These are phyloP conservation scores for Diaporthe velutina DNA, from an alignment of 2,329 filamentous ascomycete genomes.

Conservation along the genomic window DNA sequence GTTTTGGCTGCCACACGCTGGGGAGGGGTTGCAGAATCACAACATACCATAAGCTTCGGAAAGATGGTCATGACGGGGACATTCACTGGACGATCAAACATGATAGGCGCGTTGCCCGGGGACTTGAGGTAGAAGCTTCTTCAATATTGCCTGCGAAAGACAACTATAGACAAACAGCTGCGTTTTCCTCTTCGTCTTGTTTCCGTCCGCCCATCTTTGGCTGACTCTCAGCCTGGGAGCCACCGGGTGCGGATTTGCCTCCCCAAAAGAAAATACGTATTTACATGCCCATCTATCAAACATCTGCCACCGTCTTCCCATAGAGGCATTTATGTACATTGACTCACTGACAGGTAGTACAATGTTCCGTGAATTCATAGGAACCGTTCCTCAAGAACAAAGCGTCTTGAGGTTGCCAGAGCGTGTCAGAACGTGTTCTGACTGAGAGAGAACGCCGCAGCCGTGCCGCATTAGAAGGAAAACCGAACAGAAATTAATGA, in stretches of 20 bases:
- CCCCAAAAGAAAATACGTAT: conserved; percentile 30
- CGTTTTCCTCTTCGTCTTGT: conserved; percentile 7
- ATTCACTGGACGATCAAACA: background rate
- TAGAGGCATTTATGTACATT: conserved; percentile 36
- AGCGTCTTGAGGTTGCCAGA: conserved; percentile 10
- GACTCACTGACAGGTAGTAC: conserved; percentile 34
- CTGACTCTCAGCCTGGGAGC: background rate
- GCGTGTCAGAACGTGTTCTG: background rate
- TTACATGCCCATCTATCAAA: conserved; percentile 34
- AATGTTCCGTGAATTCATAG: conserved; percentile 32
- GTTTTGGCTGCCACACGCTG: background rate
- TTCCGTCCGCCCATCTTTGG: background rate
- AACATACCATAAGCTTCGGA: background rate
- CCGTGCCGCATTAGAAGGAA: conserved; percentile 17
- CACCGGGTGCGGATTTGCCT: conserved; percentile 6
- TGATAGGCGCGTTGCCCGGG: background rate
- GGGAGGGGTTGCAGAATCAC: background rate
- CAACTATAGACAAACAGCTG: conserved; percentile 39
- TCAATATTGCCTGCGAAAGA: conserved; percentile 38
- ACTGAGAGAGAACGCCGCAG: conserved; percentile 2
- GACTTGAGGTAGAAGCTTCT: conserved; percentile 32
- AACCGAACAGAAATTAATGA: conserved; percentile 1
- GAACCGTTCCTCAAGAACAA: conserved; percentile 26
- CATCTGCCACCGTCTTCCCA: conserved; percentile 22
- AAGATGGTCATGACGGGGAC: background rate